These are phyloP conservation scores for Oryza meridionalis DNA, from an alignment of 176 grass and related monocot species.

Conservation along the genomic window DNA sequence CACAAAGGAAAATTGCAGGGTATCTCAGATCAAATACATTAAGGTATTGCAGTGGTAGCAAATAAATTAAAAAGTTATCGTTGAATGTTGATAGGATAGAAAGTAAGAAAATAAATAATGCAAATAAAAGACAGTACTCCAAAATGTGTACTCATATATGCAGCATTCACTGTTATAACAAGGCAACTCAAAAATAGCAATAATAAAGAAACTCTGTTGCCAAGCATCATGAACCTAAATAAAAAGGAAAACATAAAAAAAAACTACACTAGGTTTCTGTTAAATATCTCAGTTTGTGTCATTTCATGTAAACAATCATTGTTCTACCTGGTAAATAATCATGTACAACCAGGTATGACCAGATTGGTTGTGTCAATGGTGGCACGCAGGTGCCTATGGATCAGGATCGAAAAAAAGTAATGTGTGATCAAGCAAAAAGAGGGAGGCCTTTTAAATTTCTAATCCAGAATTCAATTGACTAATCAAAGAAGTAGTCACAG, in stretches of 20 bases:
- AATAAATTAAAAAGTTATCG: constrained; percentile 17
- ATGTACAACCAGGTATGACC: background rate
- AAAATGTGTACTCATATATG: constrained; percentile 17
- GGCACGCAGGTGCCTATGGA: background rate
- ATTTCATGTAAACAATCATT: constrained; percentile 12
- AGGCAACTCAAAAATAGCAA: background rate
- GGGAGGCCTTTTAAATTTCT: constrained; percentile 10
- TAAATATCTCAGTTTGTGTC: background rate
- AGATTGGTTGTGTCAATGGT: background rate
- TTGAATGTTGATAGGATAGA: background rate
- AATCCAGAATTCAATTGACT: background rate
- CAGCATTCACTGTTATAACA: constrained; percentile 26
- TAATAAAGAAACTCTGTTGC: background rate
- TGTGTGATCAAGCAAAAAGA: constrained; percentile 2
- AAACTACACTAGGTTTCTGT: background rate
- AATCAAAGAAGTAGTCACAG: constrained; percentile 1
- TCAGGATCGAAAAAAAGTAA: background rate
- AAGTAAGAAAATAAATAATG: constrained; percentile 21
- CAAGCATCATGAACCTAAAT: constrained; percentile 15
- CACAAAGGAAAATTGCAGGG: background rate
- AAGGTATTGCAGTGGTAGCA: constrained; percentile 4
- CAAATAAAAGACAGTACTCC: background rate
- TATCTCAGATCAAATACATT: background rate
- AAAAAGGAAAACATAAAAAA: constrained; percentile 7
- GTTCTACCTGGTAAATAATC: background rate